These are phyloP conservation scores for Cupressus sempervirens DNA, from an alignment of 75 land plant species.

Conservation along the genomic window DNA sequence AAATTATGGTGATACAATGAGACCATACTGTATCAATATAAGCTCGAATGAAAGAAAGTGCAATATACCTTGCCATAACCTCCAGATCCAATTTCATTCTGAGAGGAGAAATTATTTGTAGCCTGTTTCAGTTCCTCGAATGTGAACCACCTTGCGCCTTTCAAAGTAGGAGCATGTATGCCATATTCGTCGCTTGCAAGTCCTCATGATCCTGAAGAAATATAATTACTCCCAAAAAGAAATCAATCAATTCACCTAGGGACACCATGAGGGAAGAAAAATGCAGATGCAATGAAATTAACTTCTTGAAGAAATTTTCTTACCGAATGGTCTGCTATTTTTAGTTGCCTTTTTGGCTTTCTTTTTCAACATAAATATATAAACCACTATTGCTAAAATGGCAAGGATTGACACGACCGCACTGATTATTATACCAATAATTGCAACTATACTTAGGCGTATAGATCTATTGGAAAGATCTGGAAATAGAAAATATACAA, in stretches of 20 bases:
- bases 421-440: conserved; percentile 54
- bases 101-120: conserved; percentile 57
- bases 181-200: conserved; percentile 21
- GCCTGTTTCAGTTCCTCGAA: conserved; percentile 53
- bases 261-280: too few species aligned
- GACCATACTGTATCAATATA: too few species aligned
- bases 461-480: background rate
- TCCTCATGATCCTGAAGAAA: conserved; percentile 44
- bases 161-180: conserved; percentile 43
- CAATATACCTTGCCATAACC: conserved; percentile 61
- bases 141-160: conserved; percentile 56
- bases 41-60: too few species aligned
- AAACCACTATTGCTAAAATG: conserved; percentile 32
- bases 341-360: conserved; percentile 34
- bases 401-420: conserved; percentile 27
- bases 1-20: too few species aligned
- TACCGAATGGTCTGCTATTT: conserved; percentile 62
- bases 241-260: too few species aligned
- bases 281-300: too few species aligned
- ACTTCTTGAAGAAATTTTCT: background rate
- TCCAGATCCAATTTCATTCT: conserved; percentile 59
- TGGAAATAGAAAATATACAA: background rate
- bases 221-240: background rate
- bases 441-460: conserved; percentile 19
- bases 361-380: conserved; percentile 53